Conservation (phyloP, 2,329 filamentous ascomycete species). For the Rutstroemia sp. region DNA sequence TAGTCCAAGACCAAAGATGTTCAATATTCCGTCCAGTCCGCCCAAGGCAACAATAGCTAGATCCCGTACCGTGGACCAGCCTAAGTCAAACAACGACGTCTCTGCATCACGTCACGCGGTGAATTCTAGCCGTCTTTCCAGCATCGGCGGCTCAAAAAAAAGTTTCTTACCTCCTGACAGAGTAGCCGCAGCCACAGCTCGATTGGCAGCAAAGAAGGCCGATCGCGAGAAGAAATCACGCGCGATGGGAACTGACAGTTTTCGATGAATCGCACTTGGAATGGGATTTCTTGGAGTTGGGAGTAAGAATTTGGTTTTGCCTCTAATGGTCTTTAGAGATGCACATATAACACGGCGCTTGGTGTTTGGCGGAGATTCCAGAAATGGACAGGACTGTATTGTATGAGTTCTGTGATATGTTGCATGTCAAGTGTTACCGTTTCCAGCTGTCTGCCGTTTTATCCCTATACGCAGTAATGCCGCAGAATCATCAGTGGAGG, state of each 20-base stretch:
- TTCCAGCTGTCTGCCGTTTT: too few species aligned
- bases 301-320: not conserved
- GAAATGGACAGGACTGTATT: too few species aligned
- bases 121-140: conserved; percentile 17
- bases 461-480: too few species aligned
- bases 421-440: too few species aligned
- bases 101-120: conserved; percentile 2
- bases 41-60: conserved; percentile 20
- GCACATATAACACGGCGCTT: not conserved
- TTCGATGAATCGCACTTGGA: not conserved
- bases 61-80: conserved; percentile 12
- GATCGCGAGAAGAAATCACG: conserved; percentile 21
- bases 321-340: not conserved
- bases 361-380: not conserved
- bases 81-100: conserved; percentile 15
- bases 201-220: conserved; percentile 27
- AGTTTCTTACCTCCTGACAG: conserved; percentile 27
- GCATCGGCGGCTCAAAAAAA: conserved; percentile 18
- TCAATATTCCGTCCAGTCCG: conserved; percentile 25
- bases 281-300: not conserved
- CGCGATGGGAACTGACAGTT: conserved; percentile 8
- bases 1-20: conserved; percentile 25
- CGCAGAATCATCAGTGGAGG: too few species aligned
- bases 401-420: too few species aligned
- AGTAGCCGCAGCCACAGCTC: conserved; percentile 29